Percentiles rank a stretch among this genome's conserved stretches.
Conservation (phyloP, 192 early-diverging fungal genomes). For the Coemansia sp. region DNA sequence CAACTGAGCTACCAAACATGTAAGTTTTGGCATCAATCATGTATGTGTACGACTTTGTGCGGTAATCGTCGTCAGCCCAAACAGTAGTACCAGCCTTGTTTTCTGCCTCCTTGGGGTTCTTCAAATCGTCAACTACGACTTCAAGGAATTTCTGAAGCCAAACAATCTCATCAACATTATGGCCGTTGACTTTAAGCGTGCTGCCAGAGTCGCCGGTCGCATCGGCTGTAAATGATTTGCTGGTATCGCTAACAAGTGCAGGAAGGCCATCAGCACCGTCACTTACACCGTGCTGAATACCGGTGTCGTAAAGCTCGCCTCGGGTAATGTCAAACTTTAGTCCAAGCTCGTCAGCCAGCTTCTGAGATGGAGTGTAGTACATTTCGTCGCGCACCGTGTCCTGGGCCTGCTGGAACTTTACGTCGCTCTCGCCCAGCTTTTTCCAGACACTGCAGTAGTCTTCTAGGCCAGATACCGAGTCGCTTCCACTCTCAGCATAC, state of each 20-base stretch:
- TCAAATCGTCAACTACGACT: constrained; percentile 39
- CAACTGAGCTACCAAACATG: constrained; percentile 32
- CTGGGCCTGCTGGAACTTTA: constrained; percentile 47
- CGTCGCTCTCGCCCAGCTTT: constrained; percentile 35
- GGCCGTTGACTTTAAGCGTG: constrained; percentile 33
- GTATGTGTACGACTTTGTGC: constrained; percentile 54
- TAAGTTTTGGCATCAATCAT: constrained; percentile 20
- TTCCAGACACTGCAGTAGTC: constrained; percentile 55
- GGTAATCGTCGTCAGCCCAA: constrained; percentile 49
- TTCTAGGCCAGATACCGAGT: constrained; percentile 38
- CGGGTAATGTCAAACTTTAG: constrained; percentile 35
- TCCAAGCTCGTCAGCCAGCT: constrained; percentile 26
- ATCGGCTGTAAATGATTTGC: constrained; percentile 19
- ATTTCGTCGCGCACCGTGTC: constrained; percentile 30
- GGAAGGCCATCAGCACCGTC: constrained; percentile 40
- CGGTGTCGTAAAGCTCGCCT: constrained; percentile 57
- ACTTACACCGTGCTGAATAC: constrained; percentile 44
- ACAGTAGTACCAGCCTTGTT: constrained; percentile 29
- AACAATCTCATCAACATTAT: constrained; percentile 40
- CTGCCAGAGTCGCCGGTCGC: constrained; percentile 20
- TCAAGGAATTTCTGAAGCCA: constrained; percentile 52
- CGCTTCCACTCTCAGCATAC: constrained; percentile 10
- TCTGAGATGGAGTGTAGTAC: constrained; percentile 46
- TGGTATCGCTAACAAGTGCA: constrained; percentile 28
- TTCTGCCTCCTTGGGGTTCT: constrained; percentile 32